Percentiles rank a stretch among this genome's conserved stretches.
Conservation (phyloP, 176 grass and related monocot genomes). For the Secale cereale region DNA sequence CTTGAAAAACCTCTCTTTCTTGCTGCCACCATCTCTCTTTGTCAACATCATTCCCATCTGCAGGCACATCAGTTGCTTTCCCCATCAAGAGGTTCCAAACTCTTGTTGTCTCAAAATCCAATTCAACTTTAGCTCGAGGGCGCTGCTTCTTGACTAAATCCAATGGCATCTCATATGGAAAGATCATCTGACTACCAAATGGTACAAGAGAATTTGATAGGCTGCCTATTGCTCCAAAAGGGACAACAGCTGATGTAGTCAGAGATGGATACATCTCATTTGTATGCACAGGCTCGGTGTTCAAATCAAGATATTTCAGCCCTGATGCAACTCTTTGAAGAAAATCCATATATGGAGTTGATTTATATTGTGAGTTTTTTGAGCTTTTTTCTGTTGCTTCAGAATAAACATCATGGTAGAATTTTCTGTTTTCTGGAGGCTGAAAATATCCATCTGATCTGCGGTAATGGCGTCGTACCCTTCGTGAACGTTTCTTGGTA, state of each 20-base stretch:
- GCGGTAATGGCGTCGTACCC: constrained; percentile 1
- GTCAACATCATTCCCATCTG: constrained; percentile 40
- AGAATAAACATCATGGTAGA: constrained; percentile 8
- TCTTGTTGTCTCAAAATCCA: constrained; percentile 68
- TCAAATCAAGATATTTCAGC: constrained; percentile 46
- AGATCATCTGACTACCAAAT: constrained; percentile 24
- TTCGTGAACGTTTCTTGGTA: constrained; percentile 55
- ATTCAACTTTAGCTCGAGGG: constrained; percentile 63
- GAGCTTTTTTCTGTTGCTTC: constrained; percentile 26
- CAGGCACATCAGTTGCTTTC: constrained; percentile 36
- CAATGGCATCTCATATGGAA: constrained; percentile 40
- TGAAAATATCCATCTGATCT: constrained; percentile 14
- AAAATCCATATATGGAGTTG: constrained; percentile 41
- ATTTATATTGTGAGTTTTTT: constrained; percentile 25
- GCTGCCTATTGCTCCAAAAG: constrained; percentile 24
- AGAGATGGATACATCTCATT: constrained; percentile 37
- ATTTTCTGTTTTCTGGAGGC: constrained; percentile 3
- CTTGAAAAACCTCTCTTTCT: constrained; percentile 62
- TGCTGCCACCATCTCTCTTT: constrained; percentile 69
- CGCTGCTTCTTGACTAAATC: constrained; percentile 45
- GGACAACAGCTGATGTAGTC: constrained; percentile 1
- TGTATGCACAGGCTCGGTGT: constrained; percentile 21
- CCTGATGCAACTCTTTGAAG: constrained; percentile 38
- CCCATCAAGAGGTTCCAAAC: constrained; percentile 83
- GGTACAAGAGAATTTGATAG: constrained; percentile 40